phyloP scores from a whole-genome alignment of 176 grass and related monocot species.

The Phoenix roebelenii region DNA sequence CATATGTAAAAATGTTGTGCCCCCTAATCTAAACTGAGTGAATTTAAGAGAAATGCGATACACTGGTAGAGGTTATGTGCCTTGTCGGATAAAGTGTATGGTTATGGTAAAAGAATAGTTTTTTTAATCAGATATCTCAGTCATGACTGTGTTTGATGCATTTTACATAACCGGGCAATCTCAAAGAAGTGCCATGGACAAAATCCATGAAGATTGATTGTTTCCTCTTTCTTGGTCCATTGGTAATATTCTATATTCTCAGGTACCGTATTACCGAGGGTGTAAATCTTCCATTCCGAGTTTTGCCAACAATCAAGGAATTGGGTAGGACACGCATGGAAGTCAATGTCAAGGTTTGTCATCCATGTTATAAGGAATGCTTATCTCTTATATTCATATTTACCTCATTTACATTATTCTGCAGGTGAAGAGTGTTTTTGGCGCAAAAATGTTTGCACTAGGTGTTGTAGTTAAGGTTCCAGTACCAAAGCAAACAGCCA shows the following conservation, averaged over 20 bases:
- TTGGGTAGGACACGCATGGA: slow-evolving; percentile 96
- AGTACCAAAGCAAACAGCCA: slow-evolving; percentile 98
- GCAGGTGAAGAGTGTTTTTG: slow-evolving; percentile 95
- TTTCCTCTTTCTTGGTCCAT: too few species aligned
- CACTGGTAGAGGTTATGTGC: too few species aligned
- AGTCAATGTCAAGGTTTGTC: slow-evolving; percentile 89
- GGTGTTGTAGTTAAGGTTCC: slow-evolving; percentile 95
- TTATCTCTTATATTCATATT: slow-evolving; percentile 1
- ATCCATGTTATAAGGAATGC: background rate
- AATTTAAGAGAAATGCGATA: too few species aligned
- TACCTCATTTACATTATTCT: slow-evolving; percentile 13
- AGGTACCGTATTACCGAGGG: slow-evolving; percentile 99
- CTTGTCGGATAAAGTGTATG: too few species aligned
- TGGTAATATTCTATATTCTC: slow-evolving; percentile 3
- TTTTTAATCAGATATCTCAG: too few species aligned
- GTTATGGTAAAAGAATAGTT: too few species aligned
- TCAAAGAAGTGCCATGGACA: too few species aligned
- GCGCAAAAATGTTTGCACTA: slow-evolving; percentile 99
- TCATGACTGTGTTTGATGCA: too few species aligned
- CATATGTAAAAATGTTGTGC: too few species aligned
- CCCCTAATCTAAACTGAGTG: too few species aligned
- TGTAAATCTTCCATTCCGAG: slow-evolving; percentile 94
- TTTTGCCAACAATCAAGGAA: slow-evolving; percentile 95
- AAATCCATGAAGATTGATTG: too few species aligned
- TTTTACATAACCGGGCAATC: too few species aligned